Base-by-base conservation (phyloP, 768 basidiomycete species). In the Gloeophyllum trabeum region DNA sequence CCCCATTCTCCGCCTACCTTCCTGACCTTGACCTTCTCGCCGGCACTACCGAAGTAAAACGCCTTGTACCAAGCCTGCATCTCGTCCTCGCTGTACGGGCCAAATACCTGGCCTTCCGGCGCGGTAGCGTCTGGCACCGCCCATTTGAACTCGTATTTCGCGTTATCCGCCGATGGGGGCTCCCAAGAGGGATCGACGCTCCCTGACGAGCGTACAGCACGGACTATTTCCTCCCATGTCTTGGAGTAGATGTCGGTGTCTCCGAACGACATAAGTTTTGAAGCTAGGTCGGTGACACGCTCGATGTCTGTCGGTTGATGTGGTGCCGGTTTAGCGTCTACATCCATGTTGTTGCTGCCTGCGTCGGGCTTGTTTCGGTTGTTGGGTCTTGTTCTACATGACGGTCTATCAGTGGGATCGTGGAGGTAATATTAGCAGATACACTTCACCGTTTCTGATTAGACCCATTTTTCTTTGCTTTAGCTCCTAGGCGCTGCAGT, bases 61-160 rank as follows among this genome's bases (percentile, higher is more conserved):
- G 87, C 87, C 41, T 74, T 73, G 55, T 70, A 74, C 91, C 91
- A 94, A 3, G 71, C 69, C 40, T 71, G 70, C 72, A 94, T 76
- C 47, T 92, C 85, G 4, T 81, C 76, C 57, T 84, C 82, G 22
- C 66, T 64, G 54, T 84, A 94, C 5, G 90, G 90, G 2, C 91
- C 91, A 54, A 85, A 89, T 4, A 69, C 61, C 43, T 78, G 70
- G 14, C 62, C 70, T 10, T 61, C 50, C 5, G 67, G 57, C 24
- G 66, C 63, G 20, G 66, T 61, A 38, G 66, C 60, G 30, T 62
- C 73, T 12, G 70, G 69, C 19, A 75, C 58, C 45, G 73, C 69
- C 90, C 90, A 93, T 52, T 72, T 80, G 59, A 88, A 93, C 56
- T 89, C 82, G 59, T 81, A 91, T 54, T 71, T 75, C 43, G 78